Conservation (phyloP, 192 early-diverging fungal genomes). For the Rhizoclosmatium sp. region DNA sequence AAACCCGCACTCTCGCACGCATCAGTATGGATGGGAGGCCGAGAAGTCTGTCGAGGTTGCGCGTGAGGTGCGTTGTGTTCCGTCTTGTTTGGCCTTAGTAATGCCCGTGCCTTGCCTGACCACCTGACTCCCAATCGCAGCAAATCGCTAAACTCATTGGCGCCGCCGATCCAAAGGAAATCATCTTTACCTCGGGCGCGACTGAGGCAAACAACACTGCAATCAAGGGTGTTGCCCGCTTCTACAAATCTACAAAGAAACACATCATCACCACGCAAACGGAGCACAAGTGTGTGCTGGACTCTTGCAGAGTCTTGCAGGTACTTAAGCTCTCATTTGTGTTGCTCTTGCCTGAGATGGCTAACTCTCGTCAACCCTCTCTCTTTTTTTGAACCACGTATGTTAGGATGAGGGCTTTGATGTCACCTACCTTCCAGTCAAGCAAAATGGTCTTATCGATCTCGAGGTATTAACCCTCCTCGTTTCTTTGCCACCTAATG, state of each 20-base stretch:
- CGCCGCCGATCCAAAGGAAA: constrained; percentile 91
- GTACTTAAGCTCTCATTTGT: background rate
- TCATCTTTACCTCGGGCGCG: constrained; percentile 94
- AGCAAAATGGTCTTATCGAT: constrained; percentile 82
- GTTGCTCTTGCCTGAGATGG: background rate
- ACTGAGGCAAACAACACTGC: constrained; percentile 96
- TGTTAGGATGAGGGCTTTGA: constrained; percentile 87
- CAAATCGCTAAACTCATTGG: constrained; percentile 87
- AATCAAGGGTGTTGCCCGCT: constrained; percentile 94
- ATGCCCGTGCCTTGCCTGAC: background rate
- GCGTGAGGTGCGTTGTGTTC: constrained; percentile 66
- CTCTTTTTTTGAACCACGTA: background rate
- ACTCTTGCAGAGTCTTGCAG: constrained; percentile 94
- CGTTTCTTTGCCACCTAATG: constrained; percentile 6
- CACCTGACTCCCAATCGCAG: constrained; percentile 41
- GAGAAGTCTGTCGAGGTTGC: constrained; percentile 89
- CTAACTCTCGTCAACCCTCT: no score
- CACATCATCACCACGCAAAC: constrained; percentile 98
- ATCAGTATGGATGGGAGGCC: constrained; percentile 96
- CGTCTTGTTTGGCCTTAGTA: background rate
- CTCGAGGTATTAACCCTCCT: constrained; percentile 58
- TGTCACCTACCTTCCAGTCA: constrained; percentile 92
- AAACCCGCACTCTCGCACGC: constrained; percentile 97
- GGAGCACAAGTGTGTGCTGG: constrained; percentile 98
- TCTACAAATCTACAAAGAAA: constrained; percentile 93